Percentiles rank a stretch among this genome's conserved stretches.
Evolutionary conservation across 73 alveolate genomes (phyloP).

Genomic region (Tetrahymena borealis): DNA sequence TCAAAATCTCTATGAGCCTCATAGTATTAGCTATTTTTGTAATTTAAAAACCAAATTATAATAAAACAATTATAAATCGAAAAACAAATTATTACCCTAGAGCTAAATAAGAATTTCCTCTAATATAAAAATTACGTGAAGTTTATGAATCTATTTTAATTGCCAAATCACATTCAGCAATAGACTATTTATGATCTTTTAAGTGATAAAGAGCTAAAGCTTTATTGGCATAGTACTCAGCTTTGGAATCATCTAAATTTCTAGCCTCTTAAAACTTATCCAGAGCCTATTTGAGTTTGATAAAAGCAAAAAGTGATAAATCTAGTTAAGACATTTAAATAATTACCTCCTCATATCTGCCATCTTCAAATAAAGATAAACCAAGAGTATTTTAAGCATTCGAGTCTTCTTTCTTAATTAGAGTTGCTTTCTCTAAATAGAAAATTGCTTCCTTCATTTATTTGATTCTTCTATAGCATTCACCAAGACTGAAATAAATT

Average conservation of each 20-base stretch:
- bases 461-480: slow-evolving; percentile 61
- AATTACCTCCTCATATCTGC: slow-evolving; percentile 44
- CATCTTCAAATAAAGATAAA: slow-evolving; percentile 61
- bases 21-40: neutral
- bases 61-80: neutral
- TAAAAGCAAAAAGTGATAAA: neutral
- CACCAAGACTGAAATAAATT: slow-evolving; percentile 65
- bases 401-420: slow-evolving; percentile 63
- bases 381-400: slow-evolving; percentile 80
- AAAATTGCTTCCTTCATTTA: slow-evolving; percentile 57
- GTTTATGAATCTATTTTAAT: slow-evolving; percentile 56
- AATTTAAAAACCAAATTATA: neutral
- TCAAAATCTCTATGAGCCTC: slow-evolving; percentile 79
- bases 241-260: slow-evolving; percentile 53
- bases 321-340: neutral
- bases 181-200: slow-evolving; percentile 61
- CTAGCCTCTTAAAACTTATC: slow-evolving; percentile 66
- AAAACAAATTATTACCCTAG: slow-evolving; percentile 20
- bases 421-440: slow-evolving; percentile 72
- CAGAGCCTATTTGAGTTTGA: slow-evolving; percentile 36
- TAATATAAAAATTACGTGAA: slow-evolving; percentile 60
- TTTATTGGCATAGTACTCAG: slow-evolving; percentile 58
- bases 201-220: slow-evolving; percentile 72
- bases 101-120: slow-evolving; percentile 78
- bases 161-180: slow-evolving; percentile 72